A percentile compares a stretch with the other conserved stretches of the same genome.
These are phyloP conservation scores for Straminergon stramineum DNA, from an alignment of 225 moss, liverwort and hornwort genomes.

Conservation along the genomic window DNA sequence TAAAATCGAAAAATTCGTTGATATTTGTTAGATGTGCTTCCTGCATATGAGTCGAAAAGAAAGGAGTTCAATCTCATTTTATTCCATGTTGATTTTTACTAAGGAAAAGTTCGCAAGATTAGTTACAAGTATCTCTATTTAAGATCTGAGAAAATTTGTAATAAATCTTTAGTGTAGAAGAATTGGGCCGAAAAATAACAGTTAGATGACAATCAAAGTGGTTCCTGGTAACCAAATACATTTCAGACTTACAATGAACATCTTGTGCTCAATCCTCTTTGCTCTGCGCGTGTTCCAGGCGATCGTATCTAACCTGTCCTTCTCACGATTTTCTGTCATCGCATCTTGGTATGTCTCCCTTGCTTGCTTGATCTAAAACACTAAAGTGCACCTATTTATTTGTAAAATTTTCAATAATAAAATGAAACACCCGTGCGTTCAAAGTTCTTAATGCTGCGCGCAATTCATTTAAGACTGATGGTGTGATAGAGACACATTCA, in stretches of 20 bases:
- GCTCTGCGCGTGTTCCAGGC: slow-evolving; percentile 38
- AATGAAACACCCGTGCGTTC: background rate
- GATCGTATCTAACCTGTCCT: slow-evolving; percentile 54
- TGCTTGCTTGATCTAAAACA: slow-evolving; percentile 54
- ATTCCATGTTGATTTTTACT: background rate
- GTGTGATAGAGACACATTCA: background rate
- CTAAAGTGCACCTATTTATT: background rate
- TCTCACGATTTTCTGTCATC: slow-evolving; percentile 57
- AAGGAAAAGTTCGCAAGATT: background rate
- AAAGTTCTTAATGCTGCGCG: background rate
- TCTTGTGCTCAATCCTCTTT: slow-evolving; percentile 30
- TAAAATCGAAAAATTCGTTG: slow-evolving; percentile 54
- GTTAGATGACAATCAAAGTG: background rate
- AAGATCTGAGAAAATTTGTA: background rate
- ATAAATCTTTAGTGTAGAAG: background rate
- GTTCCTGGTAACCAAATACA: background rate
- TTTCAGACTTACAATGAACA: slow-evolving; percentile 36
- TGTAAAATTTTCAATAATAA: background rate
- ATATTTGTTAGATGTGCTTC: slow-evolving; percentile 54
- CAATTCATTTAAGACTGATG: background rate
- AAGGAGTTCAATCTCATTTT: background rate
- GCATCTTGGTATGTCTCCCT: slow-evolving; percentile 82
- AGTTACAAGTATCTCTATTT: background rate
- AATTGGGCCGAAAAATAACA: background rate
- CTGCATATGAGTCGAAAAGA: slow-evolving; percentile 15